Evolutionary conservation across 768 basidiomycete genomes (phyloP).

Genomic region (Mycena vulgaris): DNA sequence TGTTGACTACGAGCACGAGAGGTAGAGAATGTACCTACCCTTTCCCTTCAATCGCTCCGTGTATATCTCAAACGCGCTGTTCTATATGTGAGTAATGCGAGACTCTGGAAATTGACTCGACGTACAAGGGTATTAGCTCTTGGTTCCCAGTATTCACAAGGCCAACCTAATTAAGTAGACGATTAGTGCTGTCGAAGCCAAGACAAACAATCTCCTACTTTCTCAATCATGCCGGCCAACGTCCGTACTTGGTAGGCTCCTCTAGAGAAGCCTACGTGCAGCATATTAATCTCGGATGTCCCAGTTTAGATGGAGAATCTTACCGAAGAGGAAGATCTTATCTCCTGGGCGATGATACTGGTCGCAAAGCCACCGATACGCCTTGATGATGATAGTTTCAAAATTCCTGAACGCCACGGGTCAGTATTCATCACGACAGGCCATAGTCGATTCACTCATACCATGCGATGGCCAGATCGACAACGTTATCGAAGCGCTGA

Average conservation of each 20-base stretch:
- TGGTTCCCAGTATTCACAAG: slow-evolving; percentile 54
- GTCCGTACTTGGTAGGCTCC: slow-evolving; percentile 53
- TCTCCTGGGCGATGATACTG: slow-evolving; percentile 45
- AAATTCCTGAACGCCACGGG: slow-evolving; percentile 46
- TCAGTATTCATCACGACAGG: neutral
- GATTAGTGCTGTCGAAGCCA: neutral
- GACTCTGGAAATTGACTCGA: neutral
- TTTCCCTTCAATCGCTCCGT: slow-evolving; percentile 3
- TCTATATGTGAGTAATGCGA: neutral
- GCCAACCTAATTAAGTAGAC: slow-evolving; percentile 51
- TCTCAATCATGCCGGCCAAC: slow-evolving; percentile 48
- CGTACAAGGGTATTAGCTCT: slow-evolving; percentile 56
- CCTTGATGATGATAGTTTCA: slow-evolving; percentile 42
- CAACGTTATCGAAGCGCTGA: slow-evolving; percentile 41
- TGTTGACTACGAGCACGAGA: neutral
- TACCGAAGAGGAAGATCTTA: slow-evolving; percentile 44
- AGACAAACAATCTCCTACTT: neutral
- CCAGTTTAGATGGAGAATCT: neutral
- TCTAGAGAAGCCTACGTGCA: slow-evolving; percentile 50
- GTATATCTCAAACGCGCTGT: slow-evolving; percentile 26
- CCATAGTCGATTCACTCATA: slow-evolving; percentile 31
- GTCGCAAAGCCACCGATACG: slow-evolving; percentile 49
- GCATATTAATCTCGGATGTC: neutral
- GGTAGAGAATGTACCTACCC: neutral
- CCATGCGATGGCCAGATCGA: slow-evolving; percentile 59